Evolutionary conservation across 495 filamentous ascomycete species (phyloP).

Genomic region (Penicillium ochrochloron): DNA sequence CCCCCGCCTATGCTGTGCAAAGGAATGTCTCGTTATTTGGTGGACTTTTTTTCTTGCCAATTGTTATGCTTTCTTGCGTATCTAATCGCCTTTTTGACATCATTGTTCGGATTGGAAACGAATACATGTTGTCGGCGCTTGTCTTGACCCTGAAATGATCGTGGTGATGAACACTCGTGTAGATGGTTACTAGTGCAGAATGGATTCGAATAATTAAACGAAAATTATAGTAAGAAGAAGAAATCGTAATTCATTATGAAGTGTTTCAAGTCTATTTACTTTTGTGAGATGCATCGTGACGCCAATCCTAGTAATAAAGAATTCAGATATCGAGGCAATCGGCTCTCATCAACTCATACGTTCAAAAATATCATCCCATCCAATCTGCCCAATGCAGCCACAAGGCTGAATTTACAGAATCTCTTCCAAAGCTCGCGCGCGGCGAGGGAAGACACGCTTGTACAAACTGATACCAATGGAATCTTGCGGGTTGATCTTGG

Average conservation of each 20-base stretch:
- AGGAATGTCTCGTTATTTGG: constrained; percentile 7
- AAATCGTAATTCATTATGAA: constrained; percentile 46
- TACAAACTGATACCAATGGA: constrained; percentile 90
- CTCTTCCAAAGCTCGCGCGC: constrained; percentile 59
- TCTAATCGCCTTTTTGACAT: not conserved
- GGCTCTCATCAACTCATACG: constrained; percentile 37
- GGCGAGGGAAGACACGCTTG: constrained; percentile 88
- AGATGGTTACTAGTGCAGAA: not conserved
- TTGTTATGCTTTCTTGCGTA: constrained; percentile 7
- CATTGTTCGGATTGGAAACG: not conserved
- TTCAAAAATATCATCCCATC: constrained; percentile 2
- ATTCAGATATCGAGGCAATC: constrained; percentile 11
- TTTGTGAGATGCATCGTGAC: constrained; percentile 32
- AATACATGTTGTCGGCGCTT: constrained; percentile 3
- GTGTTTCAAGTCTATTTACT: constrained; percentile 40
- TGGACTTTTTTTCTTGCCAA: not conserved
- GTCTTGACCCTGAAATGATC: not conserved
- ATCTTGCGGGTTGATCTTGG: constrained; percentile 91
- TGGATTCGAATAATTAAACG: not conserved
- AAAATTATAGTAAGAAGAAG: constrained; percentile 8
- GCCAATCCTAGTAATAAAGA: constrained; percentile 22
- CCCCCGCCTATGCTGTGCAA: constrained; percentile 30
- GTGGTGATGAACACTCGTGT: not conserved
- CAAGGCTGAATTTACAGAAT: constrained; percentile 25
- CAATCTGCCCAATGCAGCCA: constrained; percentile 20